Evolutionary conservation across 345 rosid genomes (phyloP).

Genomic region (Mallotus nudiflorus): DNA sequence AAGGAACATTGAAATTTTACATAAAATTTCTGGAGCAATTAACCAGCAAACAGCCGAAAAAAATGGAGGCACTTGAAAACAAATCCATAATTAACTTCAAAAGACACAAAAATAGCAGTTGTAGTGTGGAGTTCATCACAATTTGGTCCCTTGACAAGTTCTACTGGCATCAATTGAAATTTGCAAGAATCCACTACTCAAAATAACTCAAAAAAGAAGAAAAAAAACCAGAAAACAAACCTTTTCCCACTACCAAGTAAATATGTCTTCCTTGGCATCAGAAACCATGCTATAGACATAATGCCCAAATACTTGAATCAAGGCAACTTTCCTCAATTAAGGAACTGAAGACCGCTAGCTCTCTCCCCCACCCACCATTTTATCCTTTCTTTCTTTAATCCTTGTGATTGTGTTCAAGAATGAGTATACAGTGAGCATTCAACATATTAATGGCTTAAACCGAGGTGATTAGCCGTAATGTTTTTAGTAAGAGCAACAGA

Average conservation of each 20-base stretch:
- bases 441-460: neutral
- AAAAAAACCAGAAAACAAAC: neutral
- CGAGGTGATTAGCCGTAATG: neutral
- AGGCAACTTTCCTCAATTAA: neutral
- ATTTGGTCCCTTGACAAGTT: neutral
- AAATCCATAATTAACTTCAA: neutral
- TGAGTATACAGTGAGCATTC: neutral
- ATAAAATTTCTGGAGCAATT: neutral
- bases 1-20: too few species aligned
- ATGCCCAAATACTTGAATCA: neutral
- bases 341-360: neutral
- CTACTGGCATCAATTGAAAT: neutral
- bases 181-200: neutral
- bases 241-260: neutral
- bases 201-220: neutral
- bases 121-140: too few species aligned
- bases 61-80: neutral
- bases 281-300: neutral
- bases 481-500: neutral
- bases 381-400: neutral
- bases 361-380: too few species aligned
- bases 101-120: too few species aligned
- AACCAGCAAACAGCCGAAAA: neutral
- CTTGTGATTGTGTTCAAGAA: neutral
- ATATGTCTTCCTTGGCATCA: neutral